Conservation (phyloP, 2,329 filamentous ascomycete genomes). For the Alternaria dauci region DNA sequence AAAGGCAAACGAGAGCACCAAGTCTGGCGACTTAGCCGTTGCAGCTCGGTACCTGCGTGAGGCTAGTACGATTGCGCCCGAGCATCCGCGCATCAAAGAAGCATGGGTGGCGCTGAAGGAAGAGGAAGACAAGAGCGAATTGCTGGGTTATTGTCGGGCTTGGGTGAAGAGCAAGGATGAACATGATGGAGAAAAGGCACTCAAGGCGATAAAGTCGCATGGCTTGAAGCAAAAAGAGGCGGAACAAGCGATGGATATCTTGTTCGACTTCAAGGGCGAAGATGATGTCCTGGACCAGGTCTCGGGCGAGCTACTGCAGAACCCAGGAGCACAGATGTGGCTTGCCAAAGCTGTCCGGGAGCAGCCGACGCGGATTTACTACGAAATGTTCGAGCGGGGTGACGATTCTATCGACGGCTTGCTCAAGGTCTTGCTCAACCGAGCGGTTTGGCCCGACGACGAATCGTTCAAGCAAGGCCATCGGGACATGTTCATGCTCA, state of each 20-base stretch:
- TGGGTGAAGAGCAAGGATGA: constrained; percentile 50
- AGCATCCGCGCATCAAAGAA: constrained; percentile 52
- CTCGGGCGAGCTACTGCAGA: constrained; percentile 49
- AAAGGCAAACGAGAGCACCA: constrained; percentile 38
- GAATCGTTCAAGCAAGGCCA: constrained; percentile 57
- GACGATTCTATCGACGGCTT: constrained; percentile 57
- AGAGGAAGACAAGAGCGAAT: constrained; percentile 48
- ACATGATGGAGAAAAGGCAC: constrained; percentile 52
- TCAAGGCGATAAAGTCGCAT: constrained; percentile 37
- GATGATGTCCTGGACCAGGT: constrained; percentile 54
- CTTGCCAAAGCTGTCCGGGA: constrained; percentile 51
- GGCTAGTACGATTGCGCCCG: constrained; percentile 55
- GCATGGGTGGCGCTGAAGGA: constrained; percentile 53
- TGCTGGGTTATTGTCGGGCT: constrained; percentile 45
- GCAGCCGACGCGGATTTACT: constrained; percentile 54
- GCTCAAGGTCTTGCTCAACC: constrained; percentile 54
- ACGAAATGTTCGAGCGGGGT: constrained; percentile 55
- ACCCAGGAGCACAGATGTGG: constrained; percentile 49
- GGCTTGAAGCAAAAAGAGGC: constrained; percentile 51
- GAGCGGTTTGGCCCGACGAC: constrained; percentile 52
- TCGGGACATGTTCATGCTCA: constrained; percentile 73
- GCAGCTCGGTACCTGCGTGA: constrained; percentile 55
- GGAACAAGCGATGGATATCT: constrained; percentile 51
- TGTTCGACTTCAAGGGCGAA: constrained; percentile 54
- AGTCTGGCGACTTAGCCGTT: constrained; percentile 47